phyloP scores from a whole-genome alignment of 129 eudicot genomes.

The Logfia minima region DNA sequence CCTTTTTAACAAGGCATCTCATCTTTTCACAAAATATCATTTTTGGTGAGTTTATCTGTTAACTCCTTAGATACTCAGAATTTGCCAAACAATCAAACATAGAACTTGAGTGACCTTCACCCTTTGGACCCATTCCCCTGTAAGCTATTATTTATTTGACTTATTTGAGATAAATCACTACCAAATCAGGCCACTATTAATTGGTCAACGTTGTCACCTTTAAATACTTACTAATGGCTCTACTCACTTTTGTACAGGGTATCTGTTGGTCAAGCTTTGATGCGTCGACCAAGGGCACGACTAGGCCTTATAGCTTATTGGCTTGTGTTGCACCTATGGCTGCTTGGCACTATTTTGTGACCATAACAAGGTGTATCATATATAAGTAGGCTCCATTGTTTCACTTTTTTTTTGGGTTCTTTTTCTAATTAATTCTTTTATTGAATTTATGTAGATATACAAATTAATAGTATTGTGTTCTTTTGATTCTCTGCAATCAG shows the following conservation, averaged over 20 bases:
- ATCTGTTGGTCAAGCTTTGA: constrained; percentile 76
- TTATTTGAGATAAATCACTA: background rate
- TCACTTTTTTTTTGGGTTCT: background rate
- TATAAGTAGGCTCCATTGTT: constrained; percentile 35
- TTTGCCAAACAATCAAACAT: background rate
- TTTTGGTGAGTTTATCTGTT: background rate
- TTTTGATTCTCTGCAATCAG: constrained; percentile 52
- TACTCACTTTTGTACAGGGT: constrained; percentile 48
- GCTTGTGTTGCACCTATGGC: constrained; percentile 6
- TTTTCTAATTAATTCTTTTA: constrained; percentile 1
- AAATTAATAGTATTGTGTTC: constrained; percentile 32
- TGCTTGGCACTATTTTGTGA: constrained; percentile 73
- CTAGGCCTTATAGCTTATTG: constrained; percentile 46
- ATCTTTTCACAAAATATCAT: background rate
- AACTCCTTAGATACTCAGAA: background rate
- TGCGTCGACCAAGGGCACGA: constrained; percentile 88
- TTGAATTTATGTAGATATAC: constrained; percentile 26
- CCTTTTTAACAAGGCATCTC: background rate
- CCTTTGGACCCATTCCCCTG: background rate
- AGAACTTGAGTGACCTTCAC: background rate
- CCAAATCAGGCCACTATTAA: background rate
- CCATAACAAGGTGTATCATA: constrained; percentile 42
- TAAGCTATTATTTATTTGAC: background rate
- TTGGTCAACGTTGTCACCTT: background rate
- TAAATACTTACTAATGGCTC: background rate